Evolutionary conservation across 164 flowering plant species (phyloP).

Genomic region (Magnolia changhungtana): DNA sequence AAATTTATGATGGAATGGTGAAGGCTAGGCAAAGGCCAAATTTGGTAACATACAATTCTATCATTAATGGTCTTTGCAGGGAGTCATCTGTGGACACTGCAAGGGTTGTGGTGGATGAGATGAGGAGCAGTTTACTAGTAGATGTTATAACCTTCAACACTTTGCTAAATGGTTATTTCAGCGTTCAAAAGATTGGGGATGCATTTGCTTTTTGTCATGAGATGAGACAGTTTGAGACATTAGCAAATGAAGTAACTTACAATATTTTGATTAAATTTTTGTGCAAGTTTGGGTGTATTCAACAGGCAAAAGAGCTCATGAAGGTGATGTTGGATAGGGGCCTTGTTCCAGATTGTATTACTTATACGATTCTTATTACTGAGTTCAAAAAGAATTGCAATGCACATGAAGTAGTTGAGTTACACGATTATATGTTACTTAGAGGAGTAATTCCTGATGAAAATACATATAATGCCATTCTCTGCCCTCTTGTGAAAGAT

Average conservation of each 20-base stretch:
- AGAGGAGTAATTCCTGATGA: slow-evolving; percentile 37
- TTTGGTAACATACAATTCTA: slow-evolving; percentile 34
- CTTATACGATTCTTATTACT: slow-evolving; percentile 42
- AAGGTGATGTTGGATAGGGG: slow-evolving; percentile 30
- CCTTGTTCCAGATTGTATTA: slow-evolving; percentile 32
- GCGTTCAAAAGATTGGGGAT: slow-evolving; percentile 27
- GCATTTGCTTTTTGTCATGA: slow-evolving; percentile 25
- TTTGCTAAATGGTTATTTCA: slow-evolving; percentile 32
- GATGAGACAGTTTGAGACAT: slow-evolving; percentile 24
- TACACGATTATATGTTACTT: slow-evolving; percentile 46
- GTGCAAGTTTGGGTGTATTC: slow-evolving; percentile 35
- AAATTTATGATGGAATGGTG: slow-evolving; percentile 27
- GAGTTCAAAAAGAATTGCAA: slow-evolving; percentile 21
- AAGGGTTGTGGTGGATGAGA: slow-evolving; percentile 19
- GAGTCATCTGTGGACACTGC: slow-evolving; percentile 24
- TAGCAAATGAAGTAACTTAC: slow-evolving; percentile 28
- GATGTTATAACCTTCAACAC: slow-evolving; percentile 42
- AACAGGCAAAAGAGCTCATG: slow-evolving; percentile 36
- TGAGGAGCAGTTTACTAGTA: slow-evolving; percentile 9
- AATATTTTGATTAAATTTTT: slow-evolving; percentile 34
- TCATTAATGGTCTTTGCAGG: slow-evolving; percentile 44
- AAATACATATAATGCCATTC: slow-evolving; percentile 14
- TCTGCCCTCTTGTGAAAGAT: too few species aligned
- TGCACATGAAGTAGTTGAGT: slow-evolving; percentile 32
- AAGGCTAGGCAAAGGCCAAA: slow-evolving; percentile 28